phyloP scores from a whole-genome alignment of 2,329 filamentous ascomycete genomes.

The Pseudopyrenochaeta lycopersici region DNA sequence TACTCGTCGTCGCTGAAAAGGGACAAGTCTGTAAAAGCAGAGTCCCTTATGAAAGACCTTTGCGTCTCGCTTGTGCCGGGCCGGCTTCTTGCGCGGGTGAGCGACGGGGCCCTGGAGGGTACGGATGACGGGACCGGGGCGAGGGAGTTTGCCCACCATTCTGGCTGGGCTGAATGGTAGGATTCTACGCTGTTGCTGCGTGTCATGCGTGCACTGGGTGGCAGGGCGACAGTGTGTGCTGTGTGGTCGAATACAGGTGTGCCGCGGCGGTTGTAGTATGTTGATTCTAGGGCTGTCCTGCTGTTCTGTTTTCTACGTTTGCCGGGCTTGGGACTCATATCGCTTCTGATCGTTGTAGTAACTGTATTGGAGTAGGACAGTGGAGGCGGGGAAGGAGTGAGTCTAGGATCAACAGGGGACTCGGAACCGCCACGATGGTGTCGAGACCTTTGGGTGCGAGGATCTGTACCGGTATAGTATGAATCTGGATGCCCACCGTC shows the following conservation, averaged over 20 bases:
- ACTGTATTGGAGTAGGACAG: slow-evolving; percentile 11
- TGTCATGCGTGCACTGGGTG: slow-evolving; percentile 3
- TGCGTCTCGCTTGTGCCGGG: slow-evolving; percentile 10
- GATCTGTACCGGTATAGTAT: slow-evolving; percentile 4
- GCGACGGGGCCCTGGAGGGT: slow-evolving; percentile 3
- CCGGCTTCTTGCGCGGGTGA: slow-evolving; percentile 2
- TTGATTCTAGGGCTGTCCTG: slow-evolving; percentile 1
- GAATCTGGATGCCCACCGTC: background rate
- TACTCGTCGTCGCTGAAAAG: background rate
- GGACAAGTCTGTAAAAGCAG: slow-evolving; percentile 1
- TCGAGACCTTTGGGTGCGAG: background rate
- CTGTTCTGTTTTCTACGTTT: slow-evolving; percentile 16
- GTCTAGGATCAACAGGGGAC: slow-evolving; percentile 16
- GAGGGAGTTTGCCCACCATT: slow-evolving; percentile 11
- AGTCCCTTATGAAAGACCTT: background rate
- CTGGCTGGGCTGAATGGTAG: slow-evolving; percentile 2
- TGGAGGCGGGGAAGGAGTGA: background rate
- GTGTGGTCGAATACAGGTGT: background rate
- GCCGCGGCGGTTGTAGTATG: background rate
- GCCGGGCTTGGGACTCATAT: background rate
- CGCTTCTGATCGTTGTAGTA: slow-evolving; percentile 11
- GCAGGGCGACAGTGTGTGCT: background rate
- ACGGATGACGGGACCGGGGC: slow-evolving; percentile 3
- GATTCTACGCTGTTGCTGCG: slow-evolving; percentile 5
- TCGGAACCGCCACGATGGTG: slow-evolving; percentile 3